Evolutionary conservation across 768 basidiomycete species (phyloP).

Genomic region (Trametes meyenii): DNA sequence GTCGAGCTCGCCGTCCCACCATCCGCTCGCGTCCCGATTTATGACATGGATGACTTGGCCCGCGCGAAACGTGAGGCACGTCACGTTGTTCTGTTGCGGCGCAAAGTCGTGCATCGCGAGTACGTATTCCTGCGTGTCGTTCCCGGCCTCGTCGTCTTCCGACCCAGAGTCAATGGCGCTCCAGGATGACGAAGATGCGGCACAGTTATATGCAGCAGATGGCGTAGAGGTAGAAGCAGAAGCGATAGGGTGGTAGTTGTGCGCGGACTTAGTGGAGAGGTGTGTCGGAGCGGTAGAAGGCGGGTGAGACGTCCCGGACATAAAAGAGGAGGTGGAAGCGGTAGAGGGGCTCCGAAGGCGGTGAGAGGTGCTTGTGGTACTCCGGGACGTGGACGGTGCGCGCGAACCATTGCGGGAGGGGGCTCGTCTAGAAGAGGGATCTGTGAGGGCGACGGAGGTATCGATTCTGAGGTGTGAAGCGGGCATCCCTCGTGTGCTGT

Average conservation of each 20-base stretch:
- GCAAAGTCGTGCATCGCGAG: slow-evolving; percentile 91
- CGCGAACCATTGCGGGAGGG: slow-evolving; percentile 11
- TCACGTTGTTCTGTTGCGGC: slow-evolving; percentile 69
- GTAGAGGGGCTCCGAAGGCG: slow-evolving; percentile 31
- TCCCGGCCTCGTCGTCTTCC: slow-evolving; percentile 21
- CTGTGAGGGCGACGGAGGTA: slow-evolving; percentile 32
- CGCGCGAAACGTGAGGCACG: slow-evolving; percentile 85
- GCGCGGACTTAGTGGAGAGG: slow-evolving; percentile 16
- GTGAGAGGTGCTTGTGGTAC: slow-evolving; percentile 30
- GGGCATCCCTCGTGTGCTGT: slow-evolving; percentile 26
- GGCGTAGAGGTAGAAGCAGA: slow-evolving; percentile 14
- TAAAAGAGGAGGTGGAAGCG: slow-evolving; percentile 29
- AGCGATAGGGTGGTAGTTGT: slow-evolving; percentile 5
- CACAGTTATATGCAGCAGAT: neutral
- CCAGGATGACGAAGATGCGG: slow-evolving; percentile 1
- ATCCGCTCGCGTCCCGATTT: slow-evolving; percentile 85
- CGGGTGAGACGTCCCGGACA: slow-evolving; percentile 26
- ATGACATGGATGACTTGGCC: slow-evolving; percentile 93
- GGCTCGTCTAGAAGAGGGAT: slow-evolving; percentile 27
- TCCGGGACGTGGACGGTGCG: slow-evolving; percentile 18
- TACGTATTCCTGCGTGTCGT: slow-evolving; percentile 63
- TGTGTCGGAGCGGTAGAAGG: slow-evolving; percentile 20
- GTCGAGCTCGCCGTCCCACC: slow-evolving; percentile 98
- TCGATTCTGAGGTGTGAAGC: slow-evolving; percentile 37
- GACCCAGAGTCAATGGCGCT: slow-evolving; percentile 20